Percentiles rank a stretch among this genome's conserved stretches.
Evolutionary conservation across 2,329 filamentous ascomycete genomes (phyloP).

Genomic region (Fusarium sp.): DNA sequence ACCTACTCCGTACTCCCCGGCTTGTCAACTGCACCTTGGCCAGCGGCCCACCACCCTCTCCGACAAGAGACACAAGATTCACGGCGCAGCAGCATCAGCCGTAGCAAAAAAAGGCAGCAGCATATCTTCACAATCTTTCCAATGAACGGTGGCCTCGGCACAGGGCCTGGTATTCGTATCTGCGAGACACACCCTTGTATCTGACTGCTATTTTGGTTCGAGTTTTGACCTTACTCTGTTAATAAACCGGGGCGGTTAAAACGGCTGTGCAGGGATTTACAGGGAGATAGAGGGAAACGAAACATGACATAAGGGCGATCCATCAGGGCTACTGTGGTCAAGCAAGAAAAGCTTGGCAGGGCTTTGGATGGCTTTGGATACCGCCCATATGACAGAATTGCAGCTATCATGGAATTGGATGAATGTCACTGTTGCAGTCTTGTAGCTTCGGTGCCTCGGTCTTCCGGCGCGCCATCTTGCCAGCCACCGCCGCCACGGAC

Average conservation of each 20-base stretch:
- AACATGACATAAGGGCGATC: neutral
- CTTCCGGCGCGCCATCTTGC: constrained; percentile 13
- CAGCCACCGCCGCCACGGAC: constrained; percentile 23
- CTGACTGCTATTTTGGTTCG: neutral
- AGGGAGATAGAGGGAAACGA: neutral
- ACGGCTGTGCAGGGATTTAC: neutral
- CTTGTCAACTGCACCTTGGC: neutral
- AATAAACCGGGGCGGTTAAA: constrained; percentile 1
- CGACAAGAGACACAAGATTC: neutral
- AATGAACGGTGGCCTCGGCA: constrained; percentile 1
- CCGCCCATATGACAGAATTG: neutral
- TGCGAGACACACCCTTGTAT: neutral
- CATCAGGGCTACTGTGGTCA: neutral
- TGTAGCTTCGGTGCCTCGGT: constrained; percentile 6
- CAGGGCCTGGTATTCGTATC: neutral
- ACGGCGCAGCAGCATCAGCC: neutral
- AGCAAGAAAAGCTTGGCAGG: constrained; percentile 21
- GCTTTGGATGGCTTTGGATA: neutral
- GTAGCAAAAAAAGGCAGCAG: neutral
- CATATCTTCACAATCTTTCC: neutral
- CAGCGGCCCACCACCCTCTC: neutral
- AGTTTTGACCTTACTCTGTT: neutral
- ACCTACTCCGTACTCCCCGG: neutral
- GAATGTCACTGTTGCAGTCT: neutral
- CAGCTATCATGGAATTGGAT: neutral